Evolutionary conservation across 108 stramenopile species (phyloP).

Genomic region (Pseudonitzschia pungens): DNA sequence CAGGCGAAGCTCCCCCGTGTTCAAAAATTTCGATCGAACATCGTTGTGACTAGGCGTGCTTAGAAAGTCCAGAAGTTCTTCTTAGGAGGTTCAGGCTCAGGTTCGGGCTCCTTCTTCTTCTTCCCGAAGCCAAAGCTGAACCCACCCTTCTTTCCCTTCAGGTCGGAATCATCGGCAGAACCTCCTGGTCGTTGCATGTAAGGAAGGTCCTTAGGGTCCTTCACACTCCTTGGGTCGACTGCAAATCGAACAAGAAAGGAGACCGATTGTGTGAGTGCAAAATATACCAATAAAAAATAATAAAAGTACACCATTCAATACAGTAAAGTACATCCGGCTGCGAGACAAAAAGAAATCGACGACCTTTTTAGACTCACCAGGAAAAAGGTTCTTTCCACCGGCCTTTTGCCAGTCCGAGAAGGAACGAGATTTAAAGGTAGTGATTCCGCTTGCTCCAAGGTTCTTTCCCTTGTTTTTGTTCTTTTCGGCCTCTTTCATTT

Average conservation of each 20-base stretch:
- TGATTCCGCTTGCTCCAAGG: constrained; percentile 78
- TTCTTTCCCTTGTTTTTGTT: constrained; percentile 78
- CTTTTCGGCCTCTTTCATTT: constrained; percentile 74
- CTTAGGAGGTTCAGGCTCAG: constrained; percentile 65
- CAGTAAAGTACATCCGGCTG: too few relatives aligned
- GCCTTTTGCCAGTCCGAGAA: constrained; percentile 87
- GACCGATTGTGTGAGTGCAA: background rate
- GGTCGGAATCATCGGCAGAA: constrained; percentile 67
- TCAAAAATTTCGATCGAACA: background rate
- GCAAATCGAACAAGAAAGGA: background rate
- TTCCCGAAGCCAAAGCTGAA: constrained; percentile 35
- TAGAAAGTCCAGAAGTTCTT: constrained; percentile 85
- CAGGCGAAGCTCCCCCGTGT: background rate
- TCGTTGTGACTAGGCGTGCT: background rate
- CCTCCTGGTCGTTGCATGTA: constrained; percentile 92
- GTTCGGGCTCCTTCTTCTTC: constrained; percentile 48
- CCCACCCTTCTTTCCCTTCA: constrained; percentile 43
- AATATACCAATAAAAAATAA: too few relatives aligned
- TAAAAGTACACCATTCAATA: too few relatives aligned
- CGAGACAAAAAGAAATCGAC: too few relatives aligned
- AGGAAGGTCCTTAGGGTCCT: constrained; percentile 69
- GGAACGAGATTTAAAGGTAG: constrained; percentile 78
- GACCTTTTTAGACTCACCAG: too few relatives aligned
- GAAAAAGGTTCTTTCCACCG: constrained; percentile 85
- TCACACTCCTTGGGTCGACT: constrained; percentile 80